Percentiles rank a stretch among this genome's conserved stretches.
Evolutionary conservation across 176 grass and related monocot species (phyloP).

Genomic region (Oryza rufipogon): DNA sequence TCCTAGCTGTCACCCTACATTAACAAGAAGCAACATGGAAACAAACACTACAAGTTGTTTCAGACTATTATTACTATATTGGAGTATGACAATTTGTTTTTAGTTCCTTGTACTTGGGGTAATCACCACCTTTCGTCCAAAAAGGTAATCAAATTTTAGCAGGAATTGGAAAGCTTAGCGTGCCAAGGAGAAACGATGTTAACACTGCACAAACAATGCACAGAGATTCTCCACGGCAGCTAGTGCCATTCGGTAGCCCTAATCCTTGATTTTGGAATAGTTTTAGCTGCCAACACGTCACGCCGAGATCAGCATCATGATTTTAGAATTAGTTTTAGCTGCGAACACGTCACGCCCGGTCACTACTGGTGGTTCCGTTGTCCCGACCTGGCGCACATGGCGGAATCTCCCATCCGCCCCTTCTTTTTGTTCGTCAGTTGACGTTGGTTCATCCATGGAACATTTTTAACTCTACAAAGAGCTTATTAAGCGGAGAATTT

Average conservation of each 20-base stretch:
- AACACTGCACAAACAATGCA: background rate
- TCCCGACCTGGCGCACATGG: constrained; percentile 29
- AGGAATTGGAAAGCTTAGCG: constrained; percentile 25
- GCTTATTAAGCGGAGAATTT: background rate
- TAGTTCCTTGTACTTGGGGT: background rate
- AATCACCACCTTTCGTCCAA: background rate
- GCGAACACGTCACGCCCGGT: background rate
- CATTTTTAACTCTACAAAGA: too few species aligned
- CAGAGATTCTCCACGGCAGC: constrained; percentile 12
- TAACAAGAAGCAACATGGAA: background rate
- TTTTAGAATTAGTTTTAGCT: background rate
- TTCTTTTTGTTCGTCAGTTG: background rate
- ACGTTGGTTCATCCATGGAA: background rate
- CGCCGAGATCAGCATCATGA: background rate
- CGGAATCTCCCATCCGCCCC: constrained; percentile 1
- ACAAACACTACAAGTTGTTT: background rate
- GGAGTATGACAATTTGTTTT: background rate
- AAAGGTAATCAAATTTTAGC: constrained; percentile 12
- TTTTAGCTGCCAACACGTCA: background rate
- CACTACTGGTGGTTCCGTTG: background rate
- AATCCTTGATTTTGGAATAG: constrained; percentile 3
- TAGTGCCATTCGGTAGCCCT: background rate
- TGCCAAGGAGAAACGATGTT: constrained; percentile 29
- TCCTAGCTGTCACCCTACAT: background rate
- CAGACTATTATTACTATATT: background rate